A percentile compares a stretch with the other conserved stretches of the same genome.
Conservation (phyloP, 2,329 filamentous ascomycete species). For the Sporothrix protearum region DNA sequence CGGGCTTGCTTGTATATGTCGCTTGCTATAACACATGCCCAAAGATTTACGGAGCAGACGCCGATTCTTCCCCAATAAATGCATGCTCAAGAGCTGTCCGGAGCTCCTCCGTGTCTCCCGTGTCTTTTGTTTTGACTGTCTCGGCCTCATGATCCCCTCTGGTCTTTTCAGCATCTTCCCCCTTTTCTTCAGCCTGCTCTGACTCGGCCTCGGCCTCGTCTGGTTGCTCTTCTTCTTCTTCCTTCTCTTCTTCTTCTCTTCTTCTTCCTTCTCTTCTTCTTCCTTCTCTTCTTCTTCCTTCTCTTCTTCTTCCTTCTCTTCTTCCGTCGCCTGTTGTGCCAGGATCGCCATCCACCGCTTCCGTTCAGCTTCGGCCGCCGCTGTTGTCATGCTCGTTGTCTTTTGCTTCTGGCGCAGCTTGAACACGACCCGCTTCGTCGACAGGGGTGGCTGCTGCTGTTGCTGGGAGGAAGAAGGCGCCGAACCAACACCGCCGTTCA, state of each 20-base stretch:
- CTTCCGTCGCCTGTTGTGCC: slow-evolving; percentile 18
- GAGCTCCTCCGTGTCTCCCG: not conserved
- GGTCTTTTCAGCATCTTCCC: no score
- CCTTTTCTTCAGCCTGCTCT: not conserved
- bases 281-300: not conserved
- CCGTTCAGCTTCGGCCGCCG: slow-evolving; percentile 2
- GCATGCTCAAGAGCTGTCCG: not conserved
- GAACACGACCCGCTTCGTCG: not conserved
- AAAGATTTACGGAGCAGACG: not conserved
- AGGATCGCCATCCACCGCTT: slow-evolving; percentile 20
- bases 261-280: not conserved
- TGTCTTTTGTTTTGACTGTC: not conserved
- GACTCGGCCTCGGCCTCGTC: not conserved
- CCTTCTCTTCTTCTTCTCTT: not conserved
- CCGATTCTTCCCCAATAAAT: not conserved
- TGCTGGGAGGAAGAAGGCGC: no score
- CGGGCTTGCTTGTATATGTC: not conserved
- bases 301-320: not conserved
- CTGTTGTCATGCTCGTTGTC: not conserved
- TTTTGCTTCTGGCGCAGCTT: slow-evolving; percentile 12
- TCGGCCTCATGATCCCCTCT: not conserved
- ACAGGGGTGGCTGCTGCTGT: not conserved
- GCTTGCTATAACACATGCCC: not conserved
- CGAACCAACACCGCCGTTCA: not conserved
- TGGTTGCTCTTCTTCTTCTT: not conserved